These are phyloP conservation scores for Pseudogymnoascus sp. DNA, from an alignment of 2,329 filamentous ascomycete species.

Conservation along the genomic window DNA sequence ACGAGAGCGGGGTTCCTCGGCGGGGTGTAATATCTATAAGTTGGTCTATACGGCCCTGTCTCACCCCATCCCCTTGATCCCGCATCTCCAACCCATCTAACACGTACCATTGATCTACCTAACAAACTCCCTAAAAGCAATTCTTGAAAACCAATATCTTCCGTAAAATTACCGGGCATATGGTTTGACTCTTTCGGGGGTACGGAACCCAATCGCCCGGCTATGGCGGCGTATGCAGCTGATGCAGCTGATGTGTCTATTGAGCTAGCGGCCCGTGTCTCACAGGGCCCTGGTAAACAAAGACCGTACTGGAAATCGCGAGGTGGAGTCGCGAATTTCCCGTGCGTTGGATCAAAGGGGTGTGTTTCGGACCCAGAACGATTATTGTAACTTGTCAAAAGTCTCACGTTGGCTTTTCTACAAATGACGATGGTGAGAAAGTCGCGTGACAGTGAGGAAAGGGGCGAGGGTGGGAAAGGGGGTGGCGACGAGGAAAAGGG, in stretches of 20 bases:
- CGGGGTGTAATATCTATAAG: not conserved
- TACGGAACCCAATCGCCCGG: not conserved
- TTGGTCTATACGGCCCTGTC: not conserved
- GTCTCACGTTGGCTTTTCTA: not conserved
- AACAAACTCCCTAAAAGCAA: not conserved
- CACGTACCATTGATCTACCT: not conserved
- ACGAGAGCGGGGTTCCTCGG: not conserved
- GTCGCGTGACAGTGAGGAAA: not conserved
- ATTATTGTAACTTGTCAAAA: too few species aligned
- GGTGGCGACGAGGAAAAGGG: not conserved
- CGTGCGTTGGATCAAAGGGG: not conserved
- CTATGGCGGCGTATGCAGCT: not conserved
- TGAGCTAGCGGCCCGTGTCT: not conserved
- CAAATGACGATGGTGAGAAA: not conserved
- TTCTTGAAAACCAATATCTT: not conserved
- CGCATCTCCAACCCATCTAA: not conserved
- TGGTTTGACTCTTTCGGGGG: not conserved
- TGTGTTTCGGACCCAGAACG: not conserved
- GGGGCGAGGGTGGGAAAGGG: not conserved
- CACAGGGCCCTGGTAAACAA: not conserved
- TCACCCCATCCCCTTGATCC: not conserved
- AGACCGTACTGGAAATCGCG: not conserved
- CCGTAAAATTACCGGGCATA: too few species aligned
- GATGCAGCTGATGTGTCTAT: not conserved
- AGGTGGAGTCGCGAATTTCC: not conserved